Conservation (phyloP, 2,329 filamentous ascomycete genomes). For the Alternaria sp. region DNA sequence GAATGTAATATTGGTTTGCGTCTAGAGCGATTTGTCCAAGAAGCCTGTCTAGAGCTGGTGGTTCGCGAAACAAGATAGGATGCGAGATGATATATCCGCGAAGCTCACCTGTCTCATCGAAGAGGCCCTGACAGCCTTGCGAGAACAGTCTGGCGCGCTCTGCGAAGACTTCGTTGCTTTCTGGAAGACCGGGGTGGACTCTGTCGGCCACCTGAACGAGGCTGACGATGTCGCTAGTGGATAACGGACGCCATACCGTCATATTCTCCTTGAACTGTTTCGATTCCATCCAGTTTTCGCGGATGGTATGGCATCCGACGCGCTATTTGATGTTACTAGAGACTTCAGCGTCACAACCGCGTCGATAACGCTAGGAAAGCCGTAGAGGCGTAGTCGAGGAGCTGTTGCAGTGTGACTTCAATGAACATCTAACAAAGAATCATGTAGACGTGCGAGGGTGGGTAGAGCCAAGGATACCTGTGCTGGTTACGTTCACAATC, state of each 20-base stretch:
- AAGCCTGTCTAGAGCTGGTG: background rate
- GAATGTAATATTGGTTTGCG: slow-evolving; percentile 31
- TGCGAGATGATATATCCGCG: slow-evolving; percentile 30
- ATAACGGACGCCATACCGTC: slow-evolving; percentile 15
- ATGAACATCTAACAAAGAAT: background rate
- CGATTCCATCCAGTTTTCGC: background rate
- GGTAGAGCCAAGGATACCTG: too few species aligned
- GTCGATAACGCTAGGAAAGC: background rate
- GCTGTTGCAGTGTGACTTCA: background rate
- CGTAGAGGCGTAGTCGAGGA: background rate
- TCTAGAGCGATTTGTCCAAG: background rate
- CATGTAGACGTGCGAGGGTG: too few species aligned
- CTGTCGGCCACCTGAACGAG: slow-evolving; percentile 16
- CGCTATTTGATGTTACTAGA: background rate
- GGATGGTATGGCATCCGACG: background rate
- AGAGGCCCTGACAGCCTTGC: slow-evolving; percentile 24
- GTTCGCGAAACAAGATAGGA: slow-evolving; percentile 15
- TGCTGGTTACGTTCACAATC: too few species aligned
- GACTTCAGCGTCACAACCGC: background rate
- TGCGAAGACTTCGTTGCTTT: slow-evolving; percentile 25
- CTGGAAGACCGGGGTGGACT: slow-evolving; percentile 28
- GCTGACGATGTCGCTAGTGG: slow-evolving; percentile 6
- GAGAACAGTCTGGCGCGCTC: slow-evolving; percentile 26
- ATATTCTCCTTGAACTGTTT: background rate
- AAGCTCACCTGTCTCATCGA: slow-evolving; percentile 10